Conservation (phyloP, 2,329 filamentous ascomycete species). For the Fusarium musae region DNA sequence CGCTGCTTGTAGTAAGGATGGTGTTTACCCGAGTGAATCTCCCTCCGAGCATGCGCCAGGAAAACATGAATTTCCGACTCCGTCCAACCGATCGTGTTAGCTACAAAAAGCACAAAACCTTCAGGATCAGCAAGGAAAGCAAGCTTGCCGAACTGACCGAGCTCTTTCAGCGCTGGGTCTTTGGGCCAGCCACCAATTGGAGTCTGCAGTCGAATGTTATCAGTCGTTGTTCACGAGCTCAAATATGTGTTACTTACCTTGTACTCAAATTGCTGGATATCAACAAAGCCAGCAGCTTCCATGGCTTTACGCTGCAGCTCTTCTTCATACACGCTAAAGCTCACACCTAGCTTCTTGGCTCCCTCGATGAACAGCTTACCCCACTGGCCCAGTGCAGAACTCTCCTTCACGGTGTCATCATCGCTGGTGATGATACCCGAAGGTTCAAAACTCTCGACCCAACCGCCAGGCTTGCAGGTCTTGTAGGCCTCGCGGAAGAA, state of each 20-base stretch:
- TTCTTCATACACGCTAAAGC: neutral
- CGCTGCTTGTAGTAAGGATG: conserved; percentile 15
- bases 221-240: accelerated
- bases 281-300: conserved; percentile 16
- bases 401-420: conserved; percentile 7
- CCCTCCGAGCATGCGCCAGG: conserved; percentile 5
- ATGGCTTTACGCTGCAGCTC: conserved; percentile 5
- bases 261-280: conserved; percentile 7
- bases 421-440: conserved; percentile 8
- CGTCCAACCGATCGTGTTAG: conserved; percentile 8
- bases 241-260: neutral
- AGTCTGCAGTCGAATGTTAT: neutral
- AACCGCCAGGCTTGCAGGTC: conserved; percentile 11
- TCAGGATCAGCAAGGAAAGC: conserved; percentile 7
- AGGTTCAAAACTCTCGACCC: conserved; percentile 10
- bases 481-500: conserved; percentile 12
- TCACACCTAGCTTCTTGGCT: conserved; percentile 2
- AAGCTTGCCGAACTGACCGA: conserved; percentile 1
- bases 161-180: neutral
- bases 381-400: conserved; percentile 10
- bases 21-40: conserved; percentile 1
- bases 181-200: conserved; percentile 15
- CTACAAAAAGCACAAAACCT: conserved; percentile 11
- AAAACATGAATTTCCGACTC: conserved; percentile 8
- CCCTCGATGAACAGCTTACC: conserved; percentile 16